These are phyloP conservation scores for Candida wancherniae DNA, from an alignment of 805 yeast species.

Conservation along the genomic window DNA sequence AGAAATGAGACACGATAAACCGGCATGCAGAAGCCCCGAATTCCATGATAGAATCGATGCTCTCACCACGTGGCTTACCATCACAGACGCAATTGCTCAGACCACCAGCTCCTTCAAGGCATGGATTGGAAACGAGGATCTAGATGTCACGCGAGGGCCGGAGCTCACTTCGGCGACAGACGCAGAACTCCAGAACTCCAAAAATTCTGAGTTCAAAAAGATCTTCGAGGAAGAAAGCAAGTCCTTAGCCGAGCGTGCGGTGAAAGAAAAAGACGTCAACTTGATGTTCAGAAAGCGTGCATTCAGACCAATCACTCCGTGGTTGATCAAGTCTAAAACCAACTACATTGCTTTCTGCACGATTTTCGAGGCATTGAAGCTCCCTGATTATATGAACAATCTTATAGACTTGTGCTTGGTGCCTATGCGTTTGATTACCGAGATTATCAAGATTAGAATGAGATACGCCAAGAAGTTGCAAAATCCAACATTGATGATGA, in stretches of 20 bases:
- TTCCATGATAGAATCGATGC: constrained; percentile 70
- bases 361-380: constrained; percentile 58
- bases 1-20: constrained; percentile 77
- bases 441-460: constrained; percentile 68
- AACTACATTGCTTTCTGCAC: constrained; percentile 60
- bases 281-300: constrained; percentile 67
- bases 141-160: constrained; percentile 51
- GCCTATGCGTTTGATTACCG: constrained; percentile 76
- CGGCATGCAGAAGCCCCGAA: constrained; percentile 57
- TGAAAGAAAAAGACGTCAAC: constrained; percentile 75
- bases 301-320: constrained; percentile 65
- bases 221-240: constrained; percentile 56
- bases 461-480: constrained; percentile 71
- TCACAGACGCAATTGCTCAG: constrained; percentile 61
- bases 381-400: constrained; percentile 68
- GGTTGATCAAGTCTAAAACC: constrained; percentile 77
- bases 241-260: constrained; percentile 74
- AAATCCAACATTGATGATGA: constrained; percentile 91
- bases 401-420: constrained; percentile 64
- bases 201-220: constrained; percentile 14
- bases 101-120: constrained; percentile 56
- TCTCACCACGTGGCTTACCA: constrained; percentile 76
- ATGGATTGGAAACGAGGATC: constrained; percentile 84
- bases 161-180: constrained; percentile 4
- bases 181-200: constrained; percentile 9